phyloP scores from a whole-genome alignment of 192 early-diverging fungal species.

The Coemansia javaensis region DNA sequence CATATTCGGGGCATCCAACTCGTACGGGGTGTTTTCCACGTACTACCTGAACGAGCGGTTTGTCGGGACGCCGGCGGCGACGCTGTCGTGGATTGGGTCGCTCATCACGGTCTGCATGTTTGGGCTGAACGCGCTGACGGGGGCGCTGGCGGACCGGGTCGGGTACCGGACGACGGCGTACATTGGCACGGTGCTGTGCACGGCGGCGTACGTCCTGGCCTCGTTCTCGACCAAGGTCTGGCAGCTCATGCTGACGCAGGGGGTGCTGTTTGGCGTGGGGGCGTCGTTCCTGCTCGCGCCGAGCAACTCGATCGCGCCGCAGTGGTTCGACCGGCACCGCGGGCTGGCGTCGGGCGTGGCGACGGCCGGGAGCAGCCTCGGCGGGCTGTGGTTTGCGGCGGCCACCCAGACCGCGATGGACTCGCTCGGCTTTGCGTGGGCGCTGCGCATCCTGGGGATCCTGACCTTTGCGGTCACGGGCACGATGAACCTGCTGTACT shows the following conservation, averaged over 20 bases:
- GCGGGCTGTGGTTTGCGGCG: slow-evolving; percentile 62
- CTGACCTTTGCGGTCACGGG: slow-evolving; percentile 37
- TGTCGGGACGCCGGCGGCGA: slow-evolving; percentile 14
- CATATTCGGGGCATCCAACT: slow-evolving; percentile 35
- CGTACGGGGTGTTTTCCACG: slow-evolving; percentile 38
- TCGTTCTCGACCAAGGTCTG: slow-evolving; percentile 51
- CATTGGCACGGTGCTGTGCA: slow-evolving; percentile 27
- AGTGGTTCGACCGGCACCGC: slow-evolving; percentile 66
- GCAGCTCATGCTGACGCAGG: slow-evolving; percentile 73
- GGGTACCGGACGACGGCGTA: slow-evolving; percentile 22
- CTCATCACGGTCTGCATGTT: slow-evolving; percentile 28
- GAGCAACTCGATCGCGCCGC: slow-evolving; percentile 57
- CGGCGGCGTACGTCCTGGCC: slow-evolving; percentile 23
- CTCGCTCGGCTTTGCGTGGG: slow-evolving; percentile 56
- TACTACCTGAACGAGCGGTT: slow-evolving; percentile 38
- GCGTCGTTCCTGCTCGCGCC: slow-evolving; percentile 62
- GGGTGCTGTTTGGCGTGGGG: slow-evolving; percentile 70
- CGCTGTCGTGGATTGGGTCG: slow-evolving; percentile 37
- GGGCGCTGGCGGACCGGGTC: slow-evolving; percentile 22
- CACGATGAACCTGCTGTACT: slow-evolving; percentile 30
- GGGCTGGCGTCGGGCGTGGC: slow-evolving; percentile 70
- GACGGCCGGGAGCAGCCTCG: slow-evolving; percentile 69
- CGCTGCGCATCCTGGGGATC: slow-evolving; percentile 63
- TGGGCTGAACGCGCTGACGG: slow-evolving; percentile 18
- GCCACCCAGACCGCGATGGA: slow-evolving; percentile 57